Evolutionary conservation across 768 basidiomycete species (phyloP), one percentile per base, ranked within the genome.

Genomic region (Polyporus arcularius): DNA sequence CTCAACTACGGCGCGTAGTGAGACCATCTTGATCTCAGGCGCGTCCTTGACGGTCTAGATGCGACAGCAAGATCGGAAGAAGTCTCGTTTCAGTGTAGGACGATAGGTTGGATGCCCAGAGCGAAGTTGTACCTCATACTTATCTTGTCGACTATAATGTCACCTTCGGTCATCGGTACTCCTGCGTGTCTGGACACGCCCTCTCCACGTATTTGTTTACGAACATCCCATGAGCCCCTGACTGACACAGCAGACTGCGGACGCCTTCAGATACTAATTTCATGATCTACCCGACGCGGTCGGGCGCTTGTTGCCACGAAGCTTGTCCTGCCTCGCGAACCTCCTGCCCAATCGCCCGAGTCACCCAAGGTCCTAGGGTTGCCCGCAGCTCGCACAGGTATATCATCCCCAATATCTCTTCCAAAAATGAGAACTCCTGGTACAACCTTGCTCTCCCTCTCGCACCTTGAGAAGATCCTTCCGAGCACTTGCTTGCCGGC

Each of bases 1-100:
- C 87, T 94, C 75, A 92, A 92, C 78, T 83, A 85, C 71, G 89
- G 85, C 65, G 35, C 35, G 35, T 41, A 16, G 16, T 26, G n/a
- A 41, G 30, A 31, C 11, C 18, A 14, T 45, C 12, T 21, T 32
- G 31, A 26, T 18, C 28, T 28, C 1, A 18, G 21, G 46, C 26
- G 38, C 31, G 58, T 28, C 41, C 48, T 16, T 3, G 18, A 30
- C 42, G 18, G 35, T 15, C 31, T 35, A 31, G 41, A 56, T 43
- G 45, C 28, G 49, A 51, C 30, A 32, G 49, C 26, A 28, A 45
- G 21, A 12, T 49, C 54, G 21, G 54, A 48, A 63, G 58, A 63
- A 50, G 53, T 45, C 31, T 46, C 45, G 30, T 31, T 31, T 53
- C 18, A 55, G 46, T 59, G 55, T 57, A 61, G 57, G 64, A 61